phyloP scores from a whole-genome alignment of 768 basidiomycete species.

The Gyrodon lividus region DNA sequence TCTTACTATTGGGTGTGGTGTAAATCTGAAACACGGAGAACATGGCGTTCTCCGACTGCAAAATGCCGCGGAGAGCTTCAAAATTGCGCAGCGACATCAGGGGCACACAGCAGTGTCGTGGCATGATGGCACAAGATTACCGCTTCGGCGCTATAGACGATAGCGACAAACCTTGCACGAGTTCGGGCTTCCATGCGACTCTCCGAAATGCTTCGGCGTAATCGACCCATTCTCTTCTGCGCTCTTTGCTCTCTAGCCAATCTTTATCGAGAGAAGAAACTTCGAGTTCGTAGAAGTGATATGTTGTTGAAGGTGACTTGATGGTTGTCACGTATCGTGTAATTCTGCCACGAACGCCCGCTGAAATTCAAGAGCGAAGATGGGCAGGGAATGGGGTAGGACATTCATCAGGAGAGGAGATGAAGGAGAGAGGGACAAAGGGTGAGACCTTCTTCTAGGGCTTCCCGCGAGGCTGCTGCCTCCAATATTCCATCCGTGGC shows the following conservation, averaged over 20 bases:
- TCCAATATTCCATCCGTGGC: constrained; percentile 76
- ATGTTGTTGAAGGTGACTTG: constrained; percentile 73
- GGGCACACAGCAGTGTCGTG: constrained; percentile 3
- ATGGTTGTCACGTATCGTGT: constrained; percentile 85
- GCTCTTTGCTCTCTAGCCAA: constrained; percentile 80
- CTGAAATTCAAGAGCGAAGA: constrained; percentile 42
- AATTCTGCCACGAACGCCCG: constrained; percentile 84
- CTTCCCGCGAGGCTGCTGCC: constrained; percentile 88
- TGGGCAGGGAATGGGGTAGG: constrained; percentile 39
- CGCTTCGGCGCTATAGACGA: constrained; percentile 67
- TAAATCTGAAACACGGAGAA: constrained; percentile 4
- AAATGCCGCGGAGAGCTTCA: constrained; percentile 9
- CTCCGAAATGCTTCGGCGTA: constrained; percentile 75
- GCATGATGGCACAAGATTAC: constrained; percentile 29
- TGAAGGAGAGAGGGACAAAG: constrained; percentile 74
- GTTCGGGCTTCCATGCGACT: constrained; percentile 83
- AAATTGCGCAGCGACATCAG: constrained; percentile 13
- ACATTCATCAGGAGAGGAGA: constrained; percentile 66
- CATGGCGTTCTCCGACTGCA: constrained; percentile 2
- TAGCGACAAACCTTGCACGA: constrained; percentile 70
- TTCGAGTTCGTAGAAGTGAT: constrained; percentile 91
- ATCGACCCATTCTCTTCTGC: constrained; percentile 85
- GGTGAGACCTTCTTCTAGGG: constrained; percentile 95
- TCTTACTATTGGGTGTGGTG: constrained; percentile 13
- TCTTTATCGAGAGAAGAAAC: constrained; percentile 72